A percentile compares a stretch with the other conserved stretches of the same genome.
These are phyloP conservation scores for Roridomyces roridus DNA, from an alignment of 768 basidiomycete species.

Conservation along the genomic window DNA sequence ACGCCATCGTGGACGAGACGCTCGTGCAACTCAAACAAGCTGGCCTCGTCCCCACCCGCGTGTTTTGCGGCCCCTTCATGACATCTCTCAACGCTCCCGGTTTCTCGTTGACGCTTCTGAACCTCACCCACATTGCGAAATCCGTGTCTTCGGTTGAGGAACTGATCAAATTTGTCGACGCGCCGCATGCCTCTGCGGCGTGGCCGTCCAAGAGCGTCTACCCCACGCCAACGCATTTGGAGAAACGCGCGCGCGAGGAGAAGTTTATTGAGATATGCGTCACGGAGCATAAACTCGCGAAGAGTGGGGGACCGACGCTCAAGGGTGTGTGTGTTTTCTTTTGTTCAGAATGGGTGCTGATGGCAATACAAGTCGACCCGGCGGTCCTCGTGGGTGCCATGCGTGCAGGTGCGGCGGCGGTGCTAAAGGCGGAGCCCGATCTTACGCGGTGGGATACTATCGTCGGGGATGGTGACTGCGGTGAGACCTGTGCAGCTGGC, in stretches of 20 bases:
- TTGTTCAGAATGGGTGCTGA: not conserved
- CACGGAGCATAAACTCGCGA: not conserved
- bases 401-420: constrained; percentile 43
- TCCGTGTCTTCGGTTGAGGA: not conserved
- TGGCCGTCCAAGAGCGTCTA: not conserved
- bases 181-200: not conserved
- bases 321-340: not conserved
- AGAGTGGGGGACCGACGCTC: not conserved
- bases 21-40: constrained; percentile 40
- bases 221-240: not conserved
- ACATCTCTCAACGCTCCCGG: constrained; percentile 68
- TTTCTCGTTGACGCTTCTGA: constrained; percentile 58
- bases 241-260: not conserved
- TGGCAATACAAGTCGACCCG: not conserved
- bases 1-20: constrained; percentile 52
- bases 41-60: constrained; percentile 42
- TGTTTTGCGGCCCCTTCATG: constrained; percentile 60
- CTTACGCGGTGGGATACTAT: constrained; percentile 66
- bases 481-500: constrained; percentile 61
- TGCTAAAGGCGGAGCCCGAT: constrained; percentile 53
- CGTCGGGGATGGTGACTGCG: constrained; percentile 70
- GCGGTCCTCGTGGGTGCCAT: constrained; percentile 35
- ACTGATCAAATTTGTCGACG: not conserved
- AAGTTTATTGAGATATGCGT: not conserved
- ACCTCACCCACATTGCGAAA: constrained; percentile 42